A percentile compares a stretch with the other conserved stretches of the same genome.
Evolutionary conservation across 108 stramenopile species (phyloP).

Genomic region (Skeletonema costatum): DNA sequence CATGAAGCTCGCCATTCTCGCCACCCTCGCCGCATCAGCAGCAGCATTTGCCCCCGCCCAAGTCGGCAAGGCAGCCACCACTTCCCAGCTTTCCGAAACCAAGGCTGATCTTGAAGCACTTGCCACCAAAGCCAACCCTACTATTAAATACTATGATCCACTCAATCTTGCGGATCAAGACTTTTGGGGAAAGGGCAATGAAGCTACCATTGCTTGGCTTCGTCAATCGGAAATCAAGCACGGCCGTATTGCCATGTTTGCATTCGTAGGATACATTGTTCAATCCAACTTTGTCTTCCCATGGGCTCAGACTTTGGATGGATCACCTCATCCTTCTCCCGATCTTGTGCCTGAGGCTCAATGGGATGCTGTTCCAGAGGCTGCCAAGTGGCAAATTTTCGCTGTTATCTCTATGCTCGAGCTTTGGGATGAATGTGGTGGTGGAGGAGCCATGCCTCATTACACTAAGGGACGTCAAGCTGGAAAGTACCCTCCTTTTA

Average conservation of each 20-base stretch:
- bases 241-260: slow-evolving; percentile 78
- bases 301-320: slow-evolving; percentile 64
- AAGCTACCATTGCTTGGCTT: slow-evolving; percentile 58
- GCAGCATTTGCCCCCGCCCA: slow-evolving; percentile 56
- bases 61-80: slow-evolving; percentile 1
- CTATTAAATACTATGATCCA: slow-evolving; percentile 54
- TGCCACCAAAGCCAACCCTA: slow-evolving; percentile 67
- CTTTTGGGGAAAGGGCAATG: slow-evolving; percentile 65
- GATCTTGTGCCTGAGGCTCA: slow-evolving; percentile 64
- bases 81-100: slow-evolving; percentile 44
- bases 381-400: slow-evolving; percentile 76
- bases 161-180: slow-evolving; percentile 43
- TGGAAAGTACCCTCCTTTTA: slow-evolving; percentile 63
- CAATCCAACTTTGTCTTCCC: slow-evolving; percentile 59
- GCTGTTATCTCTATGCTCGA: slow-evolving; percentile 55
- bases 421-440: slow-evolving; percentile 71
- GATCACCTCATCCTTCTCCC: slow-evolving; percentile 49
- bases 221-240: slow-evolving; percentile 75
- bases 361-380: slow-evolving; percentile 64
- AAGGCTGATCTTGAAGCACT: slow-evolving; percentile 71
- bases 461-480: slow-evolving; percentile 69
- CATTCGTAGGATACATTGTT: slow-evolving; percentile 72
- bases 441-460: slow-evolving; percentile 53
- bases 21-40: slow-evolving; percentile 49
- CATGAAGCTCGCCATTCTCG: slow-evolving; percentile 54